Conservation (phyloP, 257 asterid genomes). For the Solanum etuberosum region DNA sequence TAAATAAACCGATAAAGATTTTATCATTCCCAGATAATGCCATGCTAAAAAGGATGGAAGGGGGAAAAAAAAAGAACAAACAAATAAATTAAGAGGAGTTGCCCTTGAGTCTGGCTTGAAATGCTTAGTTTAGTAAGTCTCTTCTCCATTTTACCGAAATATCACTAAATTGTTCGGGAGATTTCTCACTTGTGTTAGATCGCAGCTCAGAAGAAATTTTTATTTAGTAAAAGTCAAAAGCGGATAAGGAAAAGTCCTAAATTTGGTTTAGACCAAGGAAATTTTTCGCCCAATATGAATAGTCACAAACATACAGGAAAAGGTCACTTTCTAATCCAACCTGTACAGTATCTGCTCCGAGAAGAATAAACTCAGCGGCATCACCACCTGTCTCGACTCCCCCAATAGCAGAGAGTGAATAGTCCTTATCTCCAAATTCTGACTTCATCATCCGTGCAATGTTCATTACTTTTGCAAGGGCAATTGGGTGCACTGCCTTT, state of each 20-base stretch:
- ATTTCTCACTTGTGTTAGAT: neutral
- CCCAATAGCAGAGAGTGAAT: conserved; percentile 88
- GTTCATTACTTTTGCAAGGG: conserved; percentile 94
- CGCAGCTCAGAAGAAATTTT: neutral
- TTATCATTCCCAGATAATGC: neutral
- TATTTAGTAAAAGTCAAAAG: neutral
- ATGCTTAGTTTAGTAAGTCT: neutral
- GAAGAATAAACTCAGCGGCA: conserved; percentile 94
- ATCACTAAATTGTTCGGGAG: neutral
- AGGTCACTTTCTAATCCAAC: conserved; percentile 18
- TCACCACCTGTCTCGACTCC: conserved; percentile 92
- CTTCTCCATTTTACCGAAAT: neutral
- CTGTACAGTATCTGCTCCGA: conserved; percentile 96
- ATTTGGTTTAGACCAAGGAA: neutral
- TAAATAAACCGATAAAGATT: neutral
- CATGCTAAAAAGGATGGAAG: neutral
- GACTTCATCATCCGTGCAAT: conserved; percentile 77
- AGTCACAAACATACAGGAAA: neutral
- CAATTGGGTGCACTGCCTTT: conserved; percentile 97
- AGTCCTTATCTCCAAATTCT: conserved; percentile 50
- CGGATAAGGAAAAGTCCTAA: neutral
- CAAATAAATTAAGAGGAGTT: neutral
- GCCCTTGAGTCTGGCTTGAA: neutral
- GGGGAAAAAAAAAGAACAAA: neutral
- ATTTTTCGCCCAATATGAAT: neutral